Evolutionary conservation across 495 filamentous ascomycete genomes (phyloP).

Genomic region (Trichocladium antarcticum): DNA sequence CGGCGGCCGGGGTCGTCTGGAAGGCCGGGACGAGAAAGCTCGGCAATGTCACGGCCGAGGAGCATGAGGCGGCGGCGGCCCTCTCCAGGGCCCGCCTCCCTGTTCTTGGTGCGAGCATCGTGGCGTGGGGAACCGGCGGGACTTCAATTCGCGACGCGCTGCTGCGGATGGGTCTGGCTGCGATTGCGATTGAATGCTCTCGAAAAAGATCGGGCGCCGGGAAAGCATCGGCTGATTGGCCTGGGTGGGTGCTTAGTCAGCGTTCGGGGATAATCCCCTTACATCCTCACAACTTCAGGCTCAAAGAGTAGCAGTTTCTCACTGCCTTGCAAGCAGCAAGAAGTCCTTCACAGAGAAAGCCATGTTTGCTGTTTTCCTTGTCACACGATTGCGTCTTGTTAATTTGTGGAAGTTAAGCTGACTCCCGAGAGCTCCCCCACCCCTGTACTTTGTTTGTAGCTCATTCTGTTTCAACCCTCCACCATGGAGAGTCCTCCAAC

Average conservation of each 20-base stretch:
- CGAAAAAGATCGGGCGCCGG: conserved; percentile 7
- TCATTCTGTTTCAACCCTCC: too few relatives aligned
- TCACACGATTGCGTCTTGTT: too few relatives aligned
- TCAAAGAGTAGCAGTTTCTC: too few relatives aligned
- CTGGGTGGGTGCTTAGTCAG: neutral
- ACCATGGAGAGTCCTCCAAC: too few relatives aligned
- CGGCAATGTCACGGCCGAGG: conserved; percentile 41
- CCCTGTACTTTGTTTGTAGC: too few relatives aligned
- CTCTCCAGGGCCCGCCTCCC: conserved; percentile 32
- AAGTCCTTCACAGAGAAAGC: too few relatives aligned
- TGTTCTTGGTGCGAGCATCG: conserved; percentile 43
- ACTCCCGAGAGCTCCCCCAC: too few relatives aligned
- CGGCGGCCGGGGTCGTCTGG: conserved; percentile 17
- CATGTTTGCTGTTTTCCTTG: too few relatives aligned
- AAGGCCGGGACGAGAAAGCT: conserved; percentile 68
- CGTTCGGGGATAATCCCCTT: neutral
- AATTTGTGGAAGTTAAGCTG: too few relatives aligned
- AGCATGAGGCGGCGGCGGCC: conserved; percentile 23
- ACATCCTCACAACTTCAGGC: too few relatives aligned
- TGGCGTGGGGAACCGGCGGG: conserved; percentile 10
- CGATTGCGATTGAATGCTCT: neutral
- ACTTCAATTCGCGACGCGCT: conserved; percentile 9
- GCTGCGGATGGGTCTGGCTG: neutral
- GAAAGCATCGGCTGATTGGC: neutral
- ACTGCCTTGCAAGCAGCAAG: too few relatives aligned